Evolutionary conservation across 805 yeast genomes (phyloP).

Genomic region (Sugiyamaella mastotermitis): DNA sequence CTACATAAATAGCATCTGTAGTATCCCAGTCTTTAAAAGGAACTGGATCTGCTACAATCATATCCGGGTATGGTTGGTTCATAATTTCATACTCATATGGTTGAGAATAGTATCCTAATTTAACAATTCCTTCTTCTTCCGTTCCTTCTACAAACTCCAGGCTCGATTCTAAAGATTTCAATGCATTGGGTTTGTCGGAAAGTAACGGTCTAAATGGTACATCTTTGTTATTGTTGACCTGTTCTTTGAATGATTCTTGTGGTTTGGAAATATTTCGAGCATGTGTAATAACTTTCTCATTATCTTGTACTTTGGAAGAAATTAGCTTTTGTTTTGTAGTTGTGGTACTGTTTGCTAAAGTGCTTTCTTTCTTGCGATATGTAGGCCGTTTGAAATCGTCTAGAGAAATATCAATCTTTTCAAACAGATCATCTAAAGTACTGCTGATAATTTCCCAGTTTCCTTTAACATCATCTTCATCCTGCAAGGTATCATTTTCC

Average conservation of each 20-base stretch:
- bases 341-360: neutral
- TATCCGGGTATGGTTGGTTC: constrained; percentile 59
- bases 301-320: neutral
- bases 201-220: constrained; percentile 76
- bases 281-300: constrained; percentile 11
- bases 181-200: constrained; percentile 63
- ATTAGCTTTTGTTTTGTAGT: neutral
- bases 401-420: constrained; percentile 64
- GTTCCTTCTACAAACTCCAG: constrained; percentile 30
- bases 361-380: neutral
- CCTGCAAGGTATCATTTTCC: constrained; percentile 29
- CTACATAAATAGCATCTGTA: constrained; percentile 58
- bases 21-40: constrained; percentile 59
- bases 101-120: constrained; percentile 50
- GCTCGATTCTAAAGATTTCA: constrained; percentile 50
- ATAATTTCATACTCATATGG: constrained; percentile 78
- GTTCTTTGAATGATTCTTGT: constrained; percentile 50
- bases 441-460: constrained; percentile 61
- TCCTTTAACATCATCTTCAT: constrained; percentile 40
- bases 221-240: constrained; percentile 62
- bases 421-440: constrained; percentile 64
- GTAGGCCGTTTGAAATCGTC: constrained; percentile 36
- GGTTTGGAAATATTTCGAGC: constrained; percentile 50
- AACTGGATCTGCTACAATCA: constrained; percentile 37
- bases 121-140: constrained; percentile 25